Conservation (phyloP, 352 stramenopile species). For the Pythium grandisporangium region DNA sequence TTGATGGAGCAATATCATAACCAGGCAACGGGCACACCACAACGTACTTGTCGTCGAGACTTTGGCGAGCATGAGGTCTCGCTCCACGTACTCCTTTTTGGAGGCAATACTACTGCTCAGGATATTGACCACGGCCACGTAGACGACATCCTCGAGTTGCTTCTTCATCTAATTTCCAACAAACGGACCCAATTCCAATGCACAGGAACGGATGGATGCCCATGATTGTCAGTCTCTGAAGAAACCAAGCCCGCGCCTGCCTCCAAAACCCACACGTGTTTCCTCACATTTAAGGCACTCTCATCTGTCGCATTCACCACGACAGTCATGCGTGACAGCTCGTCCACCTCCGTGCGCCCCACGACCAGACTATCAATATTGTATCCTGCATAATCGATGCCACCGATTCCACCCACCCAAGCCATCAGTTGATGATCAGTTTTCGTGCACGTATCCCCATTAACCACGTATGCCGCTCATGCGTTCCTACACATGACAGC, state of each 20-base stretch:
- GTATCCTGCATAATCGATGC: constrained; percentile 59
- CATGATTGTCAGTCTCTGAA: no score
- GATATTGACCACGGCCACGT: constrained; percentile 82
- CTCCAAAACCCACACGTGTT: neutral
- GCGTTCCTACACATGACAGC: no score
- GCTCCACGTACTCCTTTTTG: constrained; percentile 79
- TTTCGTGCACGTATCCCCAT: neutral
- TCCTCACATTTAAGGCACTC: constrained; percentile 50
- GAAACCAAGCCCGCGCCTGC: no score
- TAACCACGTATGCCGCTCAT: neutral
- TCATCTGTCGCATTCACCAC: constrained; percentile 75
- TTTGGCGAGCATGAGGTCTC: constrained; percentile 84
- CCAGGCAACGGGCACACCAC: neutral
- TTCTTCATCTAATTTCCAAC: constrained; percentile 53
- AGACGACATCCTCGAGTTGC: constrained; percentile 82
- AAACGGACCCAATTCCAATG: neutral
- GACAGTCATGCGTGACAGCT: constrained; percentile 82
- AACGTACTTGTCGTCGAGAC: constrained; percentile 65
- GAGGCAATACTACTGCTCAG: constrained; percentile 50
- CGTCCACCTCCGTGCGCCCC: constrained; percentile 73
- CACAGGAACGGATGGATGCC: no score
- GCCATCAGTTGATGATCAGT: neutral
- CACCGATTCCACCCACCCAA: constrained; percentile 3
- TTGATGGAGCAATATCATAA: neutral
- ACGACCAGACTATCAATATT: constrained; percentile 87